Conservation (phyloP, 163 green algal species). For the Chloromonas sp. region DNA sequence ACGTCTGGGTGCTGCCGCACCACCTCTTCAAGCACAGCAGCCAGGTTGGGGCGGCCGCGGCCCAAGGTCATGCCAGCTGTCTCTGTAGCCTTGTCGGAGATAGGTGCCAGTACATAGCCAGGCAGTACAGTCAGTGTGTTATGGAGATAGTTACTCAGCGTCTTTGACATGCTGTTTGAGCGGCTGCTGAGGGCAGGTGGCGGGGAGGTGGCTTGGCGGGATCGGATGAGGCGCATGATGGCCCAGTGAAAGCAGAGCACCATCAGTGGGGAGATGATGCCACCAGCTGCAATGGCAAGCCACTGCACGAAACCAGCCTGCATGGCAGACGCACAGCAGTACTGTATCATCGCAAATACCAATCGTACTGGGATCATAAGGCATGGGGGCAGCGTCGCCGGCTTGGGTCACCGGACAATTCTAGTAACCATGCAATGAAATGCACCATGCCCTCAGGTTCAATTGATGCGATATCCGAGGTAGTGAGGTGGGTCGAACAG, state of each 20-base stretch:
- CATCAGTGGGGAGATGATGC: not conserved
- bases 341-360: too few relatives aligned
- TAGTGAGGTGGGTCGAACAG: too few relatives aligned
- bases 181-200: not conserved
- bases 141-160: not conserved
- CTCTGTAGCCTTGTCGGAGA: not conserved
- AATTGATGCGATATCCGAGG: too few relatives aligned
- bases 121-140: not conserved
- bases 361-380: too few relatives aligned
- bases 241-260: not conserved
- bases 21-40: not conserved
- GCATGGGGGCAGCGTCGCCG: too few relatives aligned
- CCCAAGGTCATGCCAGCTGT: not conserved
- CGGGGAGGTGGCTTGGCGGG: not conserved
- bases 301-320: too few relatives aligned
- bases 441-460: too few relatives aligned
- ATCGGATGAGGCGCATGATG: not conserved
- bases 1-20: not conserved
- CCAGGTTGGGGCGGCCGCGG: not conserved
- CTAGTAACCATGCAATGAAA: too few relatives aligned
- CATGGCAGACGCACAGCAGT: too few relatives aligned
- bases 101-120: not conserved
- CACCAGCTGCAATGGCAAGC: too few relatives aligned
- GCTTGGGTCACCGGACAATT: too few relatives aligned
- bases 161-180: not conserved